These are phyloP conservation scores for Lactarius akahatsu DNA, from an alignment of 768 basidiomycete species.

Conservation along the genomic window DNA sequence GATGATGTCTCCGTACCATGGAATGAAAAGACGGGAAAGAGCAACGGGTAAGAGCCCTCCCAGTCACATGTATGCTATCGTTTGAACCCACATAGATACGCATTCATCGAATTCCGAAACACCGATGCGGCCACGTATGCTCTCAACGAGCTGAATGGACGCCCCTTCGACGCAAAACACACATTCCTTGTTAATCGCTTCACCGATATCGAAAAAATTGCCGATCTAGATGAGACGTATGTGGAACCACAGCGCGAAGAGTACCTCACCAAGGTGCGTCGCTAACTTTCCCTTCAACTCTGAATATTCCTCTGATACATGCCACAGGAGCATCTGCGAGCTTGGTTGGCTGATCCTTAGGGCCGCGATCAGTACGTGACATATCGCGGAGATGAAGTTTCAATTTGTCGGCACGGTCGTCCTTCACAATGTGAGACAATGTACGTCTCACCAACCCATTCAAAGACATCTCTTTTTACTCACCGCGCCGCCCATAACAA, in stretches of 20 bases:
- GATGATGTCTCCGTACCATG: slow-evolving; percentile 87
- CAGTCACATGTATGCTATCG: background rate
- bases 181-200: slow-evolving; percentile 84
- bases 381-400: no score
- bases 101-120: slow-evolving; percentile 78
- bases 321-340: slow-evolving; percentile 85
- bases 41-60: slow-evolving; percentile 75
- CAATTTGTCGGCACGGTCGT: slow-evolving; percentile 90
- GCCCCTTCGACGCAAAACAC: slow-evolving; percentile 86
- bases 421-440: slow-evolving; percentile 84
- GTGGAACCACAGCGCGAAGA: slow-evolving; percentile 71
- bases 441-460: slow-evolving; percentile 45
- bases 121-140: slow-evolving; percentile 70
- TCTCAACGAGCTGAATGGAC: slow-evolving; percentile 64
- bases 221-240: slow-evolving; percentile 74
- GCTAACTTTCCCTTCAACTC: slow-evolving; percentile 3
- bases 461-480: slow-evolving; percentile 25
- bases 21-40: slow-evolving; percentile 78
- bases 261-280: slow-evolving; percentile 67
- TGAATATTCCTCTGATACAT: background rate
- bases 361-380: slow-evolving; percentile 96
- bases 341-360: slow-evolving; percentile 90
- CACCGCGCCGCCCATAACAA: slow-evolving; percentile 47
- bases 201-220: slow-evolving; percentile 83
- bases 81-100: slow-evolving; percentile 50